Evolutionary conservation across 2,329 filamentous ascomycete genomes (phyloP).

Genomic region (Fusarium continuum): DNA sequence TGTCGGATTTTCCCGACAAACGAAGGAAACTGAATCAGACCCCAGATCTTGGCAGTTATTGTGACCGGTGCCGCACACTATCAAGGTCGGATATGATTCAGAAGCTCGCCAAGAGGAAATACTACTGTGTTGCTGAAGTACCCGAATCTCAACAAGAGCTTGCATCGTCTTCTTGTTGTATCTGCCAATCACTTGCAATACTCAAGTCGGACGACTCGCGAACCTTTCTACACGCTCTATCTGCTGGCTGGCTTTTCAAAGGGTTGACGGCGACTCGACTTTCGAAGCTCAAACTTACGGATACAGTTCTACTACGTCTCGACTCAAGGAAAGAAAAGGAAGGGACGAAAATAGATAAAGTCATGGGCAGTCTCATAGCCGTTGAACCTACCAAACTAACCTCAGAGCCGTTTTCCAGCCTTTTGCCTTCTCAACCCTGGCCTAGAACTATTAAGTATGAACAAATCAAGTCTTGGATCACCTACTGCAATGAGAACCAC

Average conservation of each 20-base stretch:
- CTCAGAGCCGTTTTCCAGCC: not conserved
- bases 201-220: not conserved
- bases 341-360: too few relatives aligned
- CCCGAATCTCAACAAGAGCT: not conserved
- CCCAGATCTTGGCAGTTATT: not conserved
- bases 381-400: not conserved
- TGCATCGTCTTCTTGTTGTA: not conserved
- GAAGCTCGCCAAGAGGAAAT: not conserved
- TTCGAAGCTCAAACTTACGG: not conserved
- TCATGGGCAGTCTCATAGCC: not conserved
- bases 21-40: not conserved
- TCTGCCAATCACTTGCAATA: not conserved
- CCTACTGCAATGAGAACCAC: not conserved
- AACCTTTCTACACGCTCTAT: not conserved
- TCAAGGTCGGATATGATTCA: not conserved
- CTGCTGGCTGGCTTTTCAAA: not conserved
- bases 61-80: not conserved
- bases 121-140: not conserved
- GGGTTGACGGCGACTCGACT: not conserved
- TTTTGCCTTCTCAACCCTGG: not conserved
- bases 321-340: not conserved
- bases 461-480: not conserved
- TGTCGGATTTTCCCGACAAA: not conserved
- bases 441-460: not conserved
- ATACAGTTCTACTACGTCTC: not conserved